phyloP scores from a whole-genome alignment of 1,284 basidiomycete species.

The Rhodotorula sp. region DNA sequence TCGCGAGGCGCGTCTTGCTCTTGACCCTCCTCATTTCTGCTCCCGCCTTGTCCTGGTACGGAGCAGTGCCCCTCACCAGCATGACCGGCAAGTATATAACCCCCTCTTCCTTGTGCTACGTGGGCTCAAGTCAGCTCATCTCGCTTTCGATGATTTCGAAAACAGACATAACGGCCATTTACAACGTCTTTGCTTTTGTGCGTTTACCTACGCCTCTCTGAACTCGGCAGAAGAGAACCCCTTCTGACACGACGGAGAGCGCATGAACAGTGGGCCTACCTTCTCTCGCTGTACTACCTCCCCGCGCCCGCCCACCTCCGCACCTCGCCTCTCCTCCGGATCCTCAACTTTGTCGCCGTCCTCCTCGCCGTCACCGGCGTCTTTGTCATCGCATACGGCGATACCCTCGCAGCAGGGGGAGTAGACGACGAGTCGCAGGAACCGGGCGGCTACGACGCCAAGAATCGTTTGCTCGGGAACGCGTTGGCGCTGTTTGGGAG shows the following conservation, averaged over 20 bases:
- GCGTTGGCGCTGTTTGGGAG: constrained; percentile 68
- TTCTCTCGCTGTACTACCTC: constrained; percentile 43
- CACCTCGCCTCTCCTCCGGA: constrained; percentile 52
- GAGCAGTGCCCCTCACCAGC: constrained; percentile 38
- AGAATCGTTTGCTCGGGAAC: constrained; percentile 57
- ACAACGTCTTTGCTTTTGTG: constrained; percentile 43
- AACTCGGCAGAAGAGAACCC: too few species aligned
- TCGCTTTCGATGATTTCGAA: background rate
- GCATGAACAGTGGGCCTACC: constrained; percentile 42
- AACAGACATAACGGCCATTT: constrained; percentile 42
- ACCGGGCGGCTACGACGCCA: constrained; percentile 1
- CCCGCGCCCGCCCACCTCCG: constrained; percentile 17
- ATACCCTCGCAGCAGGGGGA: constrained; percentile 50
- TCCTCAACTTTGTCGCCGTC: constrained; percentile 64
- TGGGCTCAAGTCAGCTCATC: background rate
- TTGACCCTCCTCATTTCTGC: constrained; percentile 39
- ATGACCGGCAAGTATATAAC: constrained; percentile 27
- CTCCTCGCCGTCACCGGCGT: constrained; percentile 71
- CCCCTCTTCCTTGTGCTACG: background rate
- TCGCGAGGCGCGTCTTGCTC: constrained; percentile 22
- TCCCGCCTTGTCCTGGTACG: constrained; percentile 43
- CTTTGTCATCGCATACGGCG: constrained; percentile 71
- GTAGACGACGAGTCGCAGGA: background rate
- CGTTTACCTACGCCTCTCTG: background rate
- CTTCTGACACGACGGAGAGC: too few species aligned